Conservation (phyloP, 768 basidiomycete species). For the Suillus discolor region DNA sequence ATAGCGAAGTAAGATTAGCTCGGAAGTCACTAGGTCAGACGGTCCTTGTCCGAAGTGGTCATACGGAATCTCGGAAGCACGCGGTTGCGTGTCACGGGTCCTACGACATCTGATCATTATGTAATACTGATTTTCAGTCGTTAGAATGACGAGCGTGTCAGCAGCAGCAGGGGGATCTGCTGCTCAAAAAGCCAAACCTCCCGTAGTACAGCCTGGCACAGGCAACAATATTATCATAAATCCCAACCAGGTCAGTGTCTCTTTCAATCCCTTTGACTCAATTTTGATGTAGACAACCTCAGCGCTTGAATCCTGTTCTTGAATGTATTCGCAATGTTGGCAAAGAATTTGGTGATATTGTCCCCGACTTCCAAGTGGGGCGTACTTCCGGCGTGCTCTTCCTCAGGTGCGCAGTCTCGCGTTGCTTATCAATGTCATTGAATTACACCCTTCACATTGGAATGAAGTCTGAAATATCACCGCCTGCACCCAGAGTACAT, state of each 20-base stretch:
- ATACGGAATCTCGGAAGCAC: background rate
- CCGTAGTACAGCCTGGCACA: slow-evolving; percentile 63
- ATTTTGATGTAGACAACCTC: slow-evolving; percentile 11
- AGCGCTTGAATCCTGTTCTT: slow-evolving; percentile 91
- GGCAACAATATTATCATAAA: slow-evolving; percentile 69
- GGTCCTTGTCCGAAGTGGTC: background rate
- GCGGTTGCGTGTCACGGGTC: background rate
- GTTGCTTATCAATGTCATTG: background rate
- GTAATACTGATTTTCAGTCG: no score
- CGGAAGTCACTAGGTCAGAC: background rate
- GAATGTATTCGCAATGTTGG: slow-evolving; percentile 85
- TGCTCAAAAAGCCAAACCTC: slow-evolving; percentile 37
- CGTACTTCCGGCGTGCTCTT: slow-evolving; percentile 90
- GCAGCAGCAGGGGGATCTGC: background rate
- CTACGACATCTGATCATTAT: no score
- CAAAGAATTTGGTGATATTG: slow-evolving; percentile 94
- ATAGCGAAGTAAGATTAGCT: slow-evolving; percentile 1
- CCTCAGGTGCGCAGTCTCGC: slow-evolving; percentile 61
- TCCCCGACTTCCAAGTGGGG: slow-evolving; percentile 95
- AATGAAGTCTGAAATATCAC: slow-evolving; percentile 82
- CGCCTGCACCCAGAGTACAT: slow-evolving; percentile 98
- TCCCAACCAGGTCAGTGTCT: slow-evolving; percentile 51
- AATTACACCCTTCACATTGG: slow-evolving; percentile 5
- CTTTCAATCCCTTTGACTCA: background rate
- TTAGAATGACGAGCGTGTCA: background rate